Conservation (phyloP, 306 rosid genomes). For the Amphicarpaea edgeworthii region DNA sequence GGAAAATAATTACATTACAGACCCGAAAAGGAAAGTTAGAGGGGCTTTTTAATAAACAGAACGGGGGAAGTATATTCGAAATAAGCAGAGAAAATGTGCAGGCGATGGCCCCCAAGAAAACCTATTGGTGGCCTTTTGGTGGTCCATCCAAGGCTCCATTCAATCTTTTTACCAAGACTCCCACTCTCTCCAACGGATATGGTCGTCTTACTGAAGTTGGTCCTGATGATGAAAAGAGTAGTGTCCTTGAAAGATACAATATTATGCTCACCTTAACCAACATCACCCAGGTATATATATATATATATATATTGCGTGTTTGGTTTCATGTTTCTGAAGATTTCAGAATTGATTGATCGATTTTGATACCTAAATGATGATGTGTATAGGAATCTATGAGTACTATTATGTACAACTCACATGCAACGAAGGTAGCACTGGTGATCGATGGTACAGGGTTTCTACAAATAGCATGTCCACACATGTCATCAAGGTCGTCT, state of each 20-base stretch:
- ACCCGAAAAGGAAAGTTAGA: constrained; percentile 44
- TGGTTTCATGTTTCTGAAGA: no score
- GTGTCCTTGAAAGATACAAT: constrained; percentile 55
- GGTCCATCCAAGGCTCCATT: constrained; percentile 50
- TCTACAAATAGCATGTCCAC: constrained; percentile 74
- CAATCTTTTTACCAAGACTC: constrained; percentile 54
- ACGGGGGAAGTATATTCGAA: constrained; percentile 56
- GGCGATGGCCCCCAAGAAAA: constrained; percentile 38
- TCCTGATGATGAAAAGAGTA: constrained; percentile 31
- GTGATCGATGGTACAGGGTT: constrained; percentile 60
- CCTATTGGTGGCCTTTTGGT: constrained; percentile 62
- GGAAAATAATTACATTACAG: no score
- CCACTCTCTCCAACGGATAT: constrained; percentile 56
- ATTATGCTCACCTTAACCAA: constrained; percentile 58
- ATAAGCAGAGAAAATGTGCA: constrained; percentile 56
- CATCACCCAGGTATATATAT: constrained; percentile 55
- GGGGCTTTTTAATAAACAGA: constrained; percentile 57
- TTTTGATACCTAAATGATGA: no score
- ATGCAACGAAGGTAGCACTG: constrained; percentile 58
- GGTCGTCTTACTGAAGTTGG: constrained; percentile 62
- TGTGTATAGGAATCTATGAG: no score
- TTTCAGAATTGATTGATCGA: no score
- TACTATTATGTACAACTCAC: constrained; percentile 57
- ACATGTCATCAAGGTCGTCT: constrained; percentile 47
- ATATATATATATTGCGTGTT: no score